phyloP scores from a whole-genome alignment of 2,329 filamentous ascomycete genomes.

The Trichoderma sp. region DNA sequence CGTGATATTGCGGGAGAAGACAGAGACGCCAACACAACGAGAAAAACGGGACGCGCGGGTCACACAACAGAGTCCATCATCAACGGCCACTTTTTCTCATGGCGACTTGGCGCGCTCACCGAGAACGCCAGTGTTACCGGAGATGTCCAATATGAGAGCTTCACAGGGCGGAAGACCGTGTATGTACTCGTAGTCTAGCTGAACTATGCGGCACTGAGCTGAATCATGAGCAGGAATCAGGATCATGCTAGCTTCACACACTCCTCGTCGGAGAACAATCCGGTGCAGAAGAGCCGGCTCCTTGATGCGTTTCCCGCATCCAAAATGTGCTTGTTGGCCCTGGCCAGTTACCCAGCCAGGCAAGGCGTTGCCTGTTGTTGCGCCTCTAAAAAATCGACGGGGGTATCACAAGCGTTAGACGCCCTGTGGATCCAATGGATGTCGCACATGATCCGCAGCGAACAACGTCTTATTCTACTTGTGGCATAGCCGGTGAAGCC shows the following conservation, averaged over 20 bases:
- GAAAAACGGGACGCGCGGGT: constrained; percentile 19
- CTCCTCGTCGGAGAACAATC: not conserved
- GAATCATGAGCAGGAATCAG: not conserved
- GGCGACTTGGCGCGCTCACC: constrained; percentile 10
- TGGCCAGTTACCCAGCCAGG: constrained; percentile 7
- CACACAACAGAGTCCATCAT: constrained; percentile 15
- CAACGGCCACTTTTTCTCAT: constrained; percentile 4
- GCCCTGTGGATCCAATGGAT: constrained; percentile 32
- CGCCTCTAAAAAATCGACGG: constrained; percentile 18
- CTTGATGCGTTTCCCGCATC: not conserved
- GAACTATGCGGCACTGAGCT: not conserved
- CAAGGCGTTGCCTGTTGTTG: constrained; percentile 13
- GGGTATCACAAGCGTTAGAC: constrained; percentile 30
- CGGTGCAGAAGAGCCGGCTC: not conserved
- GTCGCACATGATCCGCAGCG: constrained; percentile 33
- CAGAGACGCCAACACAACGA: constrained; percentile 2
- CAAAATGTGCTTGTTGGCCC: constrained; percentile 23
- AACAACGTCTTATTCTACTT: constrained; percentile 27
- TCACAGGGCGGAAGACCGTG: not conserved
- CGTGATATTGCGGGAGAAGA: constrained; percentile 3
- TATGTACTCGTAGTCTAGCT: not conserved
- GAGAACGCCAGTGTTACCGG: constrained; percentile 3
- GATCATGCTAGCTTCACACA: not conserved
- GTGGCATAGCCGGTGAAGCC: constrained; percentile 23
- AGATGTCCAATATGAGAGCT: not conserved